These are phyloP conservation scores for Histomonas meleagridis DNA, from an alignment of 208 protist species.

Conservation along the genomic window DNA sequence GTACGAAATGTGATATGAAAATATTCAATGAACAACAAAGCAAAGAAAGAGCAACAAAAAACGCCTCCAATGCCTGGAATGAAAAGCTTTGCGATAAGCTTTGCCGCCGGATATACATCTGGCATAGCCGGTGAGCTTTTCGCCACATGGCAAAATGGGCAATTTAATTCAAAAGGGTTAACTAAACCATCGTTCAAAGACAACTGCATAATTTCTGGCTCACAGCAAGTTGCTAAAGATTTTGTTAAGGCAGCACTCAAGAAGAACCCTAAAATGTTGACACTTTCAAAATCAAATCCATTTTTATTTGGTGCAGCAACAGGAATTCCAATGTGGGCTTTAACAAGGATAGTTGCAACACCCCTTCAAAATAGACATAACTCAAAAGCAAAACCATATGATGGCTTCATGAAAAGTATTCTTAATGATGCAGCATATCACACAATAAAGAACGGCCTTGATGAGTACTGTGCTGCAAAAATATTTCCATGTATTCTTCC, in stretches of 20 bases:
- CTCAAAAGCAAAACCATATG: background rate
- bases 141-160: background rate
- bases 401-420: background rate
- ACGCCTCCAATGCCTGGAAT: no score
- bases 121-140: background rate
- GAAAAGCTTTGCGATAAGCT: background rate
- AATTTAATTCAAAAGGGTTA: background rate
- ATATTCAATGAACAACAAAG: no score
- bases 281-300: background rate
- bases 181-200: background rate
- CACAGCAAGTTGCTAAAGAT: constrained; percentile 21
- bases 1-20: no score
- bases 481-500: background rate
- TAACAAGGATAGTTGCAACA: background rate
- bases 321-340: constrained; percentile 23
- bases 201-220: background rate
- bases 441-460: constrained; percentile 11
- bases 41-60: no score
- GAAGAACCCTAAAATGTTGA: background rate
- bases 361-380: background rate
- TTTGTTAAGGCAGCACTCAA: background rate
- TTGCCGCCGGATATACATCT: background rate
- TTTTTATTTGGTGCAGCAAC: background rate
- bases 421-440: background rate
- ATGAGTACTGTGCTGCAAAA: background rate